Evolutionary conservation across 1,139 yeast genomes (phyloP), one percentile per base, ranked within the genome.

Genomic region (Casaregolazyma suthepensis): DNA sequence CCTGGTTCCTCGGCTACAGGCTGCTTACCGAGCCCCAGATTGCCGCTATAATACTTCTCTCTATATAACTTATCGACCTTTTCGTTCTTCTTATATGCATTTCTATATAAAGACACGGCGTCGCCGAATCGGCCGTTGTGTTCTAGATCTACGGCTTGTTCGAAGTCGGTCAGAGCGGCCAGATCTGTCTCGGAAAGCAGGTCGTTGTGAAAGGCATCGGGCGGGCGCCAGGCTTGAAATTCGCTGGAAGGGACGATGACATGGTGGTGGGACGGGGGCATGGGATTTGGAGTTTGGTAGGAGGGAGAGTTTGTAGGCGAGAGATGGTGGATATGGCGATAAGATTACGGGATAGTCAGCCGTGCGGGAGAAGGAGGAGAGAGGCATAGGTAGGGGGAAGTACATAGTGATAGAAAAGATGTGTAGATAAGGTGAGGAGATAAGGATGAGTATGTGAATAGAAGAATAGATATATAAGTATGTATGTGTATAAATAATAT

Each of bases 61-160:
- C 96, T 73, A 66, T 88, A 88, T 22, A 81, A 68, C 55, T 77
- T 71, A 63, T 90, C 96, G 5, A 89, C 90, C 52, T 76, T 77
- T 4, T 80, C 85, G 66, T 65, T 57, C 43, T 53, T 51, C 45
- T 76, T 82, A 66, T 83, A 80, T 0, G 96, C 96, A 57, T 77
- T 76, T 55, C 96, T 74, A 70, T 90, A 90, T 57, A 72, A 76
- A 45, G 75, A 79, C 40, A 88, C 82, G 0, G 97, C 96, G 63
- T 89, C 96, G 3, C 87, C 77, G 80, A 90, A 77, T 56, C 81
- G 74, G 0, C 96, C 96, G 51, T 76, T 79, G 26, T 79, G 72
- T 68, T 90, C 97, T 62, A 82, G 83, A 52, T 78, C 82, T 0
- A 84, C 80, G 1, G 91, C 97, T 52, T 73, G 70, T 61, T 86